Base-by-base conservation (phyloP, 2,329 filamentous ascomycete species). In the Exserohilum turcica region DNA sequence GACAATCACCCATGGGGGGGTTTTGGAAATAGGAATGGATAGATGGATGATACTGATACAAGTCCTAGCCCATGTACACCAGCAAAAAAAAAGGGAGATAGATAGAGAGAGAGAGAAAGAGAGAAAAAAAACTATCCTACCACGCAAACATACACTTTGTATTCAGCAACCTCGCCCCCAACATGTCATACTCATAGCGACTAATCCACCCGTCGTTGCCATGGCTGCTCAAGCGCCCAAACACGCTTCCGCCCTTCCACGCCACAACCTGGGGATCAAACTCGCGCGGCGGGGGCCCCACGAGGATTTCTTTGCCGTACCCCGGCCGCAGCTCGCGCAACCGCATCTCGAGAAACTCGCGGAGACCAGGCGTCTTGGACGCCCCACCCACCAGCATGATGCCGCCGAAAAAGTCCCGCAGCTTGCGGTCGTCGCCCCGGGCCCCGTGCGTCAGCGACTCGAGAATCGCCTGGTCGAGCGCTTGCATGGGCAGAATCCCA, bases 171-270 rank as follows among this genome's bases (percentile, higher is more conserved):
- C 94, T 84, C 54, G 86, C 83, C 3, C 92, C 93, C 48, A 97
- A 73, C 54, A 91, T 84, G 77, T 97, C 92, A 76, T 93, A 97
- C 80, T 97, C 93, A 66, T 88, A 81, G 40, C 86, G 84, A 12
- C 88, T 89, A 68, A 97, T 91, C 94, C 94, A 99, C 67, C 89
- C 94, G 74, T 99, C 94, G 76, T 97, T 97, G 13, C 74, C 74
- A 56, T 91, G 92, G 39, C 79, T 80, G 55, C 87, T 84, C 64
- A 97, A 78, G 77, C 96, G 92, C 2, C 91, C 92, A 79, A 97
- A 99, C 13, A 99, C 92, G 71, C 92, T 96, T 0, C 91, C 94
- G 3, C 94, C 94, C 82, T 99, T 99, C 94, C 94, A 99, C 7
- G 88, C 87, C 47, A 97, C 89, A n/a, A 97, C 92, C 76, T 97